phyloP scores from a whole-genome alignment of 2,329 filamentous ascomycete genomes.

The Diplodia mutila region DNA sequence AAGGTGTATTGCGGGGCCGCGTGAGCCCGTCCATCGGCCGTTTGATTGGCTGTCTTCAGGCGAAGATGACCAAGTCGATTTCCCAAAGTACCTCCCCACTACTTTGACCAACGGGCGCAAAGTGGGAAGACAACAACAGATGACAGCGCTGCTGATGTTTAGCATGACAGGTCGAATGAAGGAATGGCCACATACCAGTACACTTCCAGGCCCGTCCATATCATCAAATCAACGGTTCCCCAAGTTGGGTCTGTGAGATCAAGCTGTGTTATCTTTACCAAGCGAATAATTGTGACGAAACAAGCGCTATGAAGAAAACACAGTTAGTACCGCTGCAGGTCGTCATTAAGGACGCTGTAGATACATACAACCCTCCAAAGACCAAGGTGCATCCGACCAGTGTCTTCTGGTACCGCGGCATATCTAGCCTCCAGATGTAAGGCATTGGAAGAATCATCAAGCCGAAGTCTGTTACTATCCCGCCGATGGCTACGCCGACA shows the following conservation, averaged over 20 bases:
- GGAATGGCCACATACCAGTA: not conserved
- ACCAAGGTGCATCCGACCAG: not conserved
- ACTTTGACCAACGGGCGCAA: not conserved
- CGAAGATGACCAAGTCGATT: not conserved
- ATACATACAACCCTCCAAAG: not conserved
- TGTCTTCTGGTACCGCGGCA: not conserved
- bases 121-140: not conserved
- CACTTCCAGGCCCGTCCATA: not conserved
- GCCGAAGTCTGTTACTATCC: not conserved
- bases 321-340: not conserved
- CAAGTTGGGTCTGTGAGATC: not conserved
- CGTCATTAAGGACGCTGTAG: not conserved
- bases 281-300: not conserved
- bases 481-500: not conserved
- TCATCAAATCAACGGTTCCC: constrained; percentile 1
- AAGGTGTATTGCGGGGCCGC: not conserved
- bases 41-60: not conserved
- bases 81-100: not conserved
- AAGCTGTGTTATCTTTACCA: not conserved
- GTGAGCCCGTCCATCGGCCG: not conserved
- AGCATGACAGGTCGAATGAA: not conserved
- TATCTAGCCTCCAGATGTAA: not conserved
- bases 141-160: not conserved
- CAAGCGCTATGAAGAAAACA: not conserved
- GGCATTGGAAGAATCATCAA: not conserved